phyloP scores from a whole-genome alignment of 371 early-diverging fungal genomes.

The Apophysomyces ossiformis region DNA sequence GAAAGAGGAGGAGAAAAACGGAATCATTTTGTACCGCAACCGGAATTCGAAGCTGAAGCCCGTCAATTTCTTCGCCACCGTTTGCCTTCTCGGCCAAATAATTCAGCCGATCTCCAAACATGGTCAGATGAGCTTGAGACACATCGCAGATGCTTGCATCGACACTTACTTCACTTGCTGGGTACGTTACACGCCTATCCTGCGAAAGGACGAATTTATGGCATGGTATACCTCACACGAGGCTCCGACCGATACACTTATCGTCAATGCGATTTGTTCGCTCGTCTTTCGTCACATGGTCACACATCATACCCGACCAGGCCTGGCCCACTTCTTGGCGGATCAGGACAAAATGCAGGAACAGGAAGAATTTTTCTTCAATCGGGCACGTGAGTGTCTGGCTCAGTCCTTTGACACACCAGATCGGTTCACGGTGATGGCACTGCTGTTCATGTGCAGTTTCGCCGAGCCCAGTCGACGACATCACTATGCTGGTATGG shows the following conservation, averaged over 20 bases:
- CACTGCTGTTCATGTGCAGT: conserved; percentile 30
- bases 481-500: conserved; percentile 41
- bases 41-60: conserved; percentile 32
- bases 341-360: conserved; percentile 35
- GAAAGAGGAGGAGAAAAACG: conserved; percentile 19
- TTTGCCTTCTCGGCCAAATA: conserved; percentile 27
- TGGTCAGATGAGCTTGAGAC: conserved; percentile 17
- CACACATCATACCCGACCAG: conserved; percentile 32
- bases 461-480: conserved; percentile 30
- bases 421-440: conserved; percentile 34
- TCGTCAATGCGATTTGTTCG: conserved; percentile 46
- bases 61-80: conserved; percentile 34
- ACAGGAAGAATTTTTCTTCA: conserved; percentile 42
- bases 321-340: conserved; percentile 22
- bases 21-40: conserved; percentile 25
- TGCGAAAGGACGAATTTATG: conserved; percentile 38
- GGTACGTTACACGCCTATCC: conserved; percentile 37
- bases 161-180: conserved; percentile 41
- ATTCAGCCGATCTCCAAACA: conserved; percentile 30
- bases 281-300: conserved; percentile 39
- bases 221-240: conserved; percentile 30
- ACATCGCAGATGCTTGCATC: conserved; percentile 38
- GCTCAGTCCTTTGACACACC: conserved; percentile 40
- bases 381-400: conserved; percentile 36
- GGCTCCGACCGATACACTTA: conserved; percentile 30